phyloP scores from a whole-genome alignment of 2,329 filamentous ascomycete species.

The Aspergillus neoniger region DNA sequence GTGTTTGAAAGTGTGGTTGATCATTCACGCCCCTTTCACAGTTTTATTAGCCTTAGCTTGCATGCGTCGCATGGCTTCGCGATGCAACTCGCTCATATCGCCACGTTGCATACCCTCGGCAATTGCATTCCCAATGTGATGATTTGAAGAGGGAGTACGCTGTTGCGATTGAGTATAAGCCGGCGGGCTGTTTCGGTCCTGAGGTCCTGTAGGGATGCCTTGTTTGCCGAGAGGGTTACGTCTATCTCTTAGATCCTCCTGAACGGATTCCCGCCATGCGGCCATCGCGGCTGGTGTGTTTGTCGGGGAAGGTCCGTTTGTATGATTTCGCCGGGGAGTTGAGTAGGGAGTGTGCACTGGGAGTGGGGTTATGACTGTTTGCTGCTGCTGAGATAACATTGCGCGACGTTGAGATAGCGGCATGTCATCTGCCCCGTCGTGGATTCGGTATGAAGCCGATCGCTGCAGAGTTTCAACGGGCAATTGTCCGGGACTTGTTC shows the following conservation, averaged over 20 bases:
- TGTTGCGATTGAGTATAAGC: conserved; percentile 56
- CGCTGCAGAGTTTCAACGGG: conserved; percentile 7
- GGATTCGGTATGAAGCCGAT: conserved; percentile 24
- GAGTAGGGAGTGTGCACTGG: conserved; percentile 49
- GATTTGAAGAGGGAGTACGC: conserved; percentile 50
- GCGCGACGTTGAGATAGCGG: conserved; percentile 69
- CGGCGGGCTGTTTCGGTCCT: conserved; percentile 53
- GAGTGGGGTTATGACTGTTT: conserved; percentile 51
- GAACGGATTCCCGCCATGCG: conserved; percentile 67
- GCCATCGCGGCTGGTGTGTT: conserved; percentile 60
- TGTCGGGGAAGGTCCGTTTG: conserved; percentile 14
- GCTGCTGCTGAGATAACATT: conserved; percentile 61
- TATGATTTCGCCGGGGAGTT: conserved; percentile 18
- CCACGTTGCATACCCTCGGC: conserved; percentile 76
- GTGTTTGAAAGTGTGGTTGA: no score
- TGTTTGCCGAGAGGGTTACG: conserved; percentile 30
- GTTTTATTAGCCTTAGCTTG: conserved; percentile 60
- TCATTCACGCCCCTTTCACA: conserved; percentile 17
- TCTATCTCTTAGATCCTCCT: conserved; percentile 58
- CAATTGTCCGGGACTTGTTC: conserved; percentile 26
- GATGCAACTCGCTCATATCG: conserved; percentile 73
- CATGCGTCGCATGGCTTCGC: conserved; percentile 77
- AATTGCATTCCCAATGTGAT: conserved; percentile 63
- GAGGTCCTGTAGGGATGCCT: conserved; percentile 19
- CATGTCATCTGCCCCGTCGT: conserved; percentile 63